Conservation (phyloP, 2,329 filamentous ascomycete genomes). For the Cladosporium austrohemisphaericum region DNA sequence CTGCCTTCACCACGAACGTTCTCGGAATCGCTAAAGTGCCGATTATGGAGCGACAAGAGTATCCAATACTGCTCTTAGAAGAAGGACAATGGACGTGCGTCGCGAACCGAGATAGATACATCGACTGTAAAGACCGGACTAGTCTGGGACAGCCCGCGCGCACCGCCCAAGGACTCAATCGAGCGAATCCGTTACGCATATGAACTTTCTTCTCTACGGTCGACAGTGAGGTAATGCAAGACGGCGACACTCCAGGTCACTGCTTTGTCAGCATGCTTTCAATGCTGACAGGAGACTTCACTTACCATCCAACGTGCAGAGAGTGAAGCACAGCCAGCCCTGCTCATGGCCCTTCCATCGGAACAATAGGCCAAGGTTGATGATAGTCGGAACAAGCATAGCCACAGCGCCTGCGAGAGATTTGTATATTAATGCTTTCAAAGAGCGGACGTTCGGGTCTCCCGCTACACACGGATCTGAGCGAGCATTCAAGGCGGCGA, state of each 20-base stretch:
- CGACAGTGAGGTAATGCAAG: constrained; percentile 17
- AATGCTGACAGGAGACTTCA: background rate
- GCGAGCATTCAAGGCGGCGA: background rate
- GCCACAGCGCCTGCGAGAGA: constrained; percentile 36
- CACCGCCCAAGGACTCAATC: too few relatives aligned
- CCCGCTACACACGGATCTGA: background rate
- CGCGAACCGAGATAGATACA: too few relatives aligned
- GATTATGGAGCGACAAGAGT: too few relatives aligned
- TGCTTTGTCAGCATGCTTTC: background rate
- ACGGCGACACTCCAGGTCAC: constrained; percentile 20
- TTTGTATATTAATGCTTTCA: constrained; percentile 39
- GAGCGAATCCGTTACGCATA: too few relatives aligned
- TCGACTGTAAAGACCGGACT: too few relatives aligned
- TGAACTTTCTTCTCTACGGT: background rate
- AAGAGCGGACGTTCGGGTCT: constrained; percentile 29
- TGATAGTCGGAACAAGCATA: constrained; percentile 38
- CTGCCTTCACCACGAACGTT: too few relatives aligned
- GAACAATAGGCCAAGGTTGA: constrained; percentile 35
- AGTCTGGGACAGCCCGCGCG: too few relatives aligned
- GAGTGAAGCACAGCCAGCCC: constrained; percentile 40
- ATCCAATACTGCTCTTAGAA: too few relatives aligned
- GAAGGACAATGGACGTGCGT: too few relatives aligned
- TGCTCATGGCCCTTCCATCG: constrained; percentile 33
- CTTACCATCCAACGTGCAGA: constrained; percentile 41
- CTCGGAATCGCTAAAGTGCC: too few relatives aligned